Conservation (phyloP, 2,329 filamentous ascomycete species). For the Botrytis fabae region DNA sequence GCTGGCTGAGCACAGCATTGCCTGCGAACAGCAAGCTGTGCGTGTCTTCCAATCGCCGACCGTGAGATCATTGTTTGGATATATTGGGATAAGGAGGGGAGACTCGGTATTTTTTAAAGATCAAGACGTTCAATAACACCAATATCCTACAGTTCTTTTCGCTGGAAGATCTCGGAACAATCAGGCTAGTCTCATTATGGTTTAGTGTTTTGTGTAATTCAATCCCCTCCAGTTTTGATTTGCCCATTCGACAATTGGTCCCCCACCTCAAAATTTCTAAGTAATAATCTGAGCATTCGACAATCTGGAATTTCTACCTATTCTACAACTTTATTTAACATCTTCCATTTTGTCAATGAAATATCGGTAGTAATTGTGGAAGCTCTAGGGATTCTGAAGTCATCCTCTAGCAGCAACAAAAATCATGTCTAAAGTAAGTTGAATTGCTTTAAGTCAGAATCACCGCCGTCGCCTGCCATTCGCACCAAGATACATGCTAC, state of each 20-base stretch:
- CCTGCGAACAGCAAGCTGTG: slow-evolving; percentile 61
- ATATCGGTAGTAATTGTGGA: slow-evolving; percentile 65
- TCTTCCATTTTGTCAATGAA: slow-evolving; percentile 36
- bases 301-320: slow-evolving; percentile 16
- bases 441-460: slow-evolving; percentile 27
- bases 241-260: slow-evolving; percentile 12
- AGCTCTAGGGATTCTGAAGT: slow-evolving; percentile 78
- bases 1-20: slow-evolving; percentile 57
- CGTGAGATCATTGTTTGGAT: slow-evolving; percentile 66
- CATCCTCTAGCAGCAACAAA: slow-evolving; percentile 68
- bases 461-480: slow-evolving; percentile 27
- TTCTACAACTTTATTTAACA: slow-evolving; percentile 1
- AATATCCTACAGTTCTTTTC: slow-evolving; percentile 29
- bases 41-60: slow-evolving; percentile 63
- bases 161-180: slow-evolving; percentile 27
- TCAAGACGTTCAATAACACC: slow-evolving; percentile 16
- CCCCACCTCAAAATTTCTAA: slow-evolving; percentile 24
- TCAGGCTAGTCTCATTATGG: slow-evolving; percentile 7
- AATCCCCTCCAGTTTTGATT: slow-evolving; percentile 19
- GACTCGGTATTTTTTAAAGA: slow-evolving; percentile 27
- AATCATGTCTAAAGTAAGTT: slow-evolving; percentile 56
- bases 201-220: slow-evolving; percentile 2
- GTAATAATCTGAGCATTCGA: slow-evolving; percentile 14
- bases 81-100: slow-evolving; percentile 37
- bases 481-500: slow-evolving; percentile 28